phyloP scores from a whole-genome alignment of 2,329 filamentous ascomycete species.

The Sordariomycetes sp. region DNA sequence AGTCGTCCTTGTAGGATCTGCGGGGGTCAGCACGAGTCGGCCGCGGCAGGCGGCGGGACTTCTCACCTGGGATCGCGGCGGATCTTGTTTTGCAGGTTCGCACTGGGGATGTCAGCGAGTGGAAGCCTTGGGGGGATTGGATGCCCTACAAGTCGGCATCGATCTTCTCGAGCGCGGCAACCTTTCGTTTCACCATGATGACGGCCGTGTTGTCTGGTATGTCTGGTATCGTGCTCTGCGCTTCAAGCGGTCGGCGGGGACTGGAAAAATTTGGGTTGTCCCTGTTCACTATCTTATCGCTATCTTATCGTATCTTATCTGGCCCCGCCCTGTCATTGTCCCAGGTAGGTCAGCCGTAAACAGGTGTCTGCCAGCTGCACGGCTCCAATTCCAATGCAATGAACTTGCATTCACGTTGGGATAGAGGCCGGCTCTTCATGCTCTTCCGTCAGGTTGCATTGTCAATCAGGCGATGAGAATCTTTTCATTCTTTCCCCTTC shows the following conservation, averaged over 20 bases:
- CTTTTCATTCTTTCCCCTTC: too few species aligned
- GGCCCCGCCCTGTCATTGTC: too few species aligned
- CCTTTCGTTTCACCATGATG: slow-evolving; percentile 74
- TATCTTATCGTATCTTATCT: slow-evolving; percentile 2
- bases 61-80: slow-evolving; percentile 68
- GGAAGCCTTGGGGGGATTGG: neutral
- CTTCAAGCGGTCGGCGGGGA: neutral
- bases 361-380: neutral
- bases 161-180: slow-evolving; percentile 88
- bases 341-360: neutral
- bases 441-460: too few species aligned
- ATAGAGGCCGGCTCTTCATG: too few species aligned
- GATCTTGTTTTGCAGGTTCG: slow-evolving; percentile 87
- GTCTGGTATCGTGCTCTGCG: neutral
- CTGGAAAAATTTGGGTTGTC: neutral
- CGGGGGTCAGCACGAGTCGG: slow-evolving; percentile 6
- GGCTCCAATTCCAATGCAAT: too few species aligned
- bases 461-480: too few species aligned
- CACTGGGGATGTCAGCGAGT: slow-evolving; percentile 35
- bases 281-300: slow-evolving; percentile 2
- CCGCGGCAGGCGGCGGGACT: neutral
- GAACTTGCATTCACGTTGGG: too few species aligned
- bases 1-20: slow-evolving; percentile 83
- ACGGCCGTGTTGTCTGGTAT: neutral
- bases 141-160: slow-evolving; percentile 67